These are phyloP conservation scores for Alloteropsis semialata DNA, from an alignment of 176 grass and related monocot genomes.

Conservation along the genomic window DNA sequence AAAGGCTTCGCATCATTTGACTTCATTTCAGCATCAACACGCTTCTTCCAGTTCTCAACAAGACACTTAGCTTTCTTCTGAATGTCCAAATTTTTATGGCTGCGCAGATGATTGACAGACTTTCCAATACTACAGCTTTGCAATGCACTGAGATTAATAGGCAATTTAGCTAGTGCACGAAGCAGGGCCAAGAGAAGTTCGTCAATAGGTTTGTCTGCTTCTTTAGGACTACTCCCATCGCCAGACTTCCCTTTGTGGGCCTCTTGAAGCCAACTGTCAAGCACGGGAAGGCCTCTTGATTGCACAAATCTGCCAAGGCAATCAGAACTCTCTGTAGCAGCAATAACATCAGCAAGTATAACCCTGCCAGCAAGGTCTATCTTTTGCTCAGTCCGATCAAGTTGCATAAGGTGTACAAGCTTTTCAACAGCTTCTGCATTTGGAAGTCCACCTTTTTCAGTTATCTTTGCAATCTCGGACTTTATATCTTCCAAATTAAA, in stretches of 20 bases:
- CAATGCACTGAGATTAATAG: conserved; percentile 60
- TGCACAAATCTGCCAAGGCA: conserved; percentile 76
- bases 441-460: conserved; percentile 71
- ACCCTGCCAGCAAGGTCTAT: conserved; percentile 60
- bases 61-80: conserved; percentile 61
- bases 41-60: conserved; percentile 76
- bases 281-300: conserved; percentile 69
- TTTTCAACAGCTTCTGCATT: conserved; percentile 72
- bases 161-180: conserved; percentile 56
- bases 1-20: conserved; percentile 46
- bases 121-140: conserved; percentile 70
- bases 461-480: conserved; percentile 61
- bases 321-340: conserved; percentile 66
- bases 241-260: conserved; percentile 78
- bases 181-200: conserved; percentile 61
- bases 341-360: conserved; percentile 75
- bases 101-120: conserved; percentile 66
- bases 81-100: conserved; percentile 56
- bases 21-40: conserved; percentile 69
- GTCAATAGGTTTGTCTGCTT: conserved; percentile 63
- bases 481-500: conserved; percentile 56
- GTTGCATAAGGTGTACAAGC: conserved; percentile 69
- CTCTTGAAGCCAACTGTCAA: conserved; percentile 94
- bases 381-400: conserved; percentile 71
- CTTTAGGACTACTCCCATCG: conserved; percentile 74